Conservation (phyloP, 2,329 filamentous ascomycete species). For the Xylaria sp. region DNA sequence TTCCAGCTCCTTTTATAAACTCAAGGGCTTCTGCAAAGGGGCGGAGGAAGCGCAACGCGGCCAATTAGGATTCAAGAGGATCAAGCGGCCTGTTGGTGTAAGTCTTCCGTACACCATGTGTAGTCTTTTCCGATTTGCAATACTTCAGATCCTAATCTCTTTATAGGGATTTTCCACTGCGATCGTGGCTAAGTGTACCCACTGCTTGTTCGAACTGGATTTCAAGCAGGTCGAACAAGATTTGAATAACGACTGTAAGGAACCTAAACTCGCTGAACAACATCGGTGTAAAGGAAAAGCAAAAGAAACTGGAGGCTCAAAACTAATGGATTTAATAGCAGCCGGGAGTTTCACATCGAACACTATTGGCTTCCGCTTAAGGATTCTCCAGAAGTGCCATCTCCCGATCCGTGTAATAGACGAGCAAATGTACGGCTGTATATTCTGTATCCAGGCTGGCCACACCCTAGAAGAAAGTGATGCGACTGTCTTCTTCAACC, state of each 20-base stretch:
- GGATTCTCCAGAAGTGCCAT: constrained; percentile 68
- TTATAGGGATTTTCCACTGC: constrained; percentile 56
- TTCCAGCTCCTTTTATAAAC: constrained; percentile 62
- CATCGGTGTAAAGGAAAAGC: not conserved
- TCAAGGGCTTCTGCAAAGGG: constrained; percentile 67
- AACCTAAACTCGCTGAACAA: not conserved
- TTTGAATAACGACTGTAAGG: constrained; percentile 60
- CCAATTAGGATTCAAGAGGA: constrained; percentile 61
- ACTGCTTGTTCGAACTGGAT: constrained; percentile 66
- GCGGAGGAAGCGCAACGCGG: constrained; percentile 63
- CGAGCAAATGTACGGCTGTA: constrained; percentile 65
- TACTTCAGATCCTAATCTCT: constrained; percentile 15
- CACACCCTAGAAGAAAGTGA: constrained; percentile 65
- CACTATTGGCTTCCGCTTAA: constrained; percentile 62
- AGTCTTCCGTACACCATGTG: constrained; percentile 34
- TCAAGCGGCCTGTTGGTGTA: constrained; percentile 60
- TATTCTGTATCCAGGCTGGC: constrained; percentile 64
- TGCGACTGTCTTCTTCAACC: constrained; percentile 66
- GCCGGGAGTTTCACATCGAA: constrained; percentile 60
- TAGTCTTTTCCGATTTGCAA: constrained; percentile 10
- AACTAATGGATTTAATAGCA: constrained; percentile 49
- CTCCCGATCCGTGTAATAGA: constrained; percentile 61
- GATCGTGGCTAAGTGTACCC: constrained; percentile 62
- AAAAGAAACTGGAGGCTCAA: constrained; percentile 4
- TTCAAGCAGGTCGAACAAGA: constrained; percentile 65